phyloP scores from a whole-genome alignment of 139 green algal species.

The Coelastrella sp. region DNA sequence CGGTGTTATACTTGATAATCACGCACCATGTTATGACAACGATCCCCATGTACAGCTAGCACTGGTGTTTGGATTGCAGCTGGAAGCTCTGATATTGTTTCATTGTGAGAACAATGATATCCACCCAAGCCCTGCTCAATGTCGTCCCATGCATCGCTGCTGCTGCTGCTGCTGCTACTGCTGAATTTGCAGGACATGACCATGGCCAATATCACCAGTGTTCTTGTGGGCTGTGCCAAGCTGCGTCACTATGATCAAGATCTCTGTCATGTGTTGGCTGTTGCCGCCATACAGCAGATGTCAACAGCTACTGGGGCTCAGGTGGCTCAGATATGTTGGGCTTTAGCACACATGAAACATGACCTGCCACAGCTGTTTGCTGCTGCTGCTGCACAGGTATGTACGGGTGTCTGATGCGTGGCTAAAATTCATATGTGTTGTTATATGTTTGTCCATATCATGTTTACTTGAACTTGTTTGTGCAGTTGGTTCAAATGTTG shows the following conservation, averaged over 20 bases:
- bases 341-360: conserved; percentile 1
- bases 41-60: too few species aligned
- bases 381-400: conserved; percentile 30
- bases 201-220: background rate
- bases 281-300: background rate
- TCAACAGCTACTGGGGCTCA: background rate
- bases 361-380: conserved; percentile 19
- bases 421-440: too few species aligned
- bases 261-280: background rate
- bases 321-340: conserved; percentile 25
- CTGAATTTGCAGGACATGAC: background rate
- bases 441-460: too few species aligned
- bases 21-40: background rate
- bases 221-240: conserved; percentile 27
- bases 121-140: too few species aligned
- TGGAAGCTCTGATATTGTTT: background rate
- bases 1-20: too few species aligned
- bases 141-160: background rate
- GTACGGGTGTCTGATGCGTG: too few species aligned
- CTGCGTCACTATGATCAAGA: conserved; percentile 42
- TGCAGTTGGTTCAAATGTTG: too few species aligned
- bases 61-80: too few species aligned
- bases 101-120: too few species aligned
- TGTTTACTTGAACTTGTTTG: too few species aligned
- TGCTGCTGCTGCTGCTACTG: conserved; percentile 12